Conservation (phyloP, 2,329 filamentous ascomycete genomes). For the Sarocladium strictum region DNA sequence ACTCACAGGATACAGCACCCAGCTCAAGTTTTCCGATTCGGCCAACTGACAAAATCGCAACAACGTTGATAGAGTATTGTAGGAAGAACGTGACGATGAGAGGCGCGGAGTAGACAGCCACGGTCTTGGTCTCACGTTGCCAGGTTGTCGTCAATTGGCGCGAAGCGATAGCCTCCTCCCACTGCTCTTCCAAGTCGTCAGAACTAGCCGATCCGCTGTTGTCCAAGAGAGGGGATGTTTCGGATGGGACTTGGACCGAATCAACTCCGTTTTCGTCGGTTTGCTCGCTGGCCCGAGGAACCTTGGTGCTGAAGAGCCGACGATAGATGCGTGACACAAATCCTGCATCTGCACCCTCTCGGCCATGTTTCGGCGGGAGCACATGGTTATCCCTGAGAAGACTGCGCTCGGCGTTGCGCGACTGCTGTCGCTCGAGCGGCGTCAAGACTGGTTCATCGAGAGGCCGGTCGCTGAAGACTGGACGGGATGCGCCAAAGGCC, state of each 20-base stretch:
- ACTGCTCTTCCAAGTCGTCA: conserved; percentile 57
- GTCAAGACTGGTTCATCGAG: conserved; percentile 44
- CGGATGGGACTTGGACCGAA: conserved; percentile 22
- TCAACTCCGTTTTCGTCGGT: conserved; percentile 35
- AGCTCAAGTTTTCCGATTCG: conserved; percentile 61
- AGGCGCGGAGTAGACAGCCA: conserved; percentile 64
- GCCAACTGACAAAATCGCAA: conserved; percentile 73
- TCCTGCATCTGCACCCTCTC: conserved; percentile 16
- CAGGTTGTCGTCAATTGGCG: conserved; percentile 85
- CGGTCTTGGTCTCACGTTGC: conserved; percentile 80
- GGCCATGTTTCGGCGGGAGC: conserved; percentile 53
- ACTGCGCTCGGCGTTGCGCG: conserved; percentile 51
- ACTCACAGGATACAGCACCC: conserved; percentile 36
- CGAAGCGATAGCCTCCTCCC: conserved; percentile 77
- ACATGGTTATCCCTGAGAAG: conserved; percentile 61
- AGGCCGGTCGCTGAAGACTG: conserved; percentile 57
- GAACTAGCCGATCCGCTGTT: not conserved
- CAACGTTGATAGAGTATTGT: conserved; percentile 80
- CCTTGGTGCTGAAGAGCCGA: conserved; percentile 51
- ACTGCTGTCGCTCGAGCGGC: conserved; percentile 48
- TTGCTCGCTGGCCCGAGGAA: conserved; percentile 22
- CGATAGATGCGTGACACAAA: conserved; percentile 37
- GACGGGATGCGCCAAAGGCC: conserved; percentile 64
- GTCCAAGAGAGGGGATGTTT: conserved; percentile 35
- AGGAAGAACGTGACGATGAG: conserved; percentile 67